Evolutionary conservation across 176 grass and related monocot genomes (phyloP).

Genomic region (Triticum turgidum): DNA sequence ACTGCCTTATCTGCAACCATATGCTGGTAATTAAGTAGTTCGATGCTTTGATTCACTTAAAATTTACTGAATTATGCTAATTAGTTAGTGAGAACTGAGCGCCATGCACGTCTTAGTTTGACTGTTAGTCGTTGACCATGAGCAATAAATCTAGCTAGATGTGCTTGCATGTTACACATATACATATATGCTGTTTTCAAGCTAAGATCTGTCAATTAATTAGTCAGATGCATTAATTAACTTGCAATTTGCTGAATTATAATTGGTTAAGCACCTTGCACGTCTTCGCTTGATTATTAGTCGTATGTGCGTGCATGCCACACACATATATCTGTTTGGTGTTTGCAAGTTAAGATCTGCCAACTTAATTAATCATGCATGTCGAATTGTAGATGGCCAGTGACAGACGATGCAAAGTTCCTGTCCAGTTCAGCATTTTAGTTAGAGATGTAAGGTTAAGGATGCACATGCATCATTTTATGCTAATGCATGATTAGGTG

Average conservation of each 20-base stretch:
- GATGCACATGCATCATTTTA: conserved; percentile 38
- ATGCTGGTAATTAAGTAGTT: conserved; percentile 18
- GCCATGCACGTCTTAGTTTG: neutral
- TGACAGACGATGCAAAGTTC: neutral
- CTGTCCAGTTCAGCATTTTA: neutral
- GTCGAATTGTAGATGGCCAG: neutral
- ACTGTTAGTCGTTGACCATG: neutral
- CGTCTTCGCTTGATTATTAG: neutral
- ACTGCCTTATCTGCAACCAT: conserved; percentile 28
- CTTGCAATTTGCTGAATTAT: neutral
- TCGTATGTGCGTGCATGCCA: neutral
- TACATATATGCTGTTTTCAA: too few relatives aligned
- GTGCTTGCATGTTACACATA: neutral
- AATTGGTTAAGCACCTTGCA: neutral
- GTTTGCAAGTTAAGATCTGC: neutral
- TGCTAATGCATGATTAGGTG: conserved; percentile 13
- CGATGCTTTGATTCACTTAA: neutral
- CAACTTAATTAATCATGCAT: neutral
- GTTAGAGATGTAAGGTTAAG: neutral
- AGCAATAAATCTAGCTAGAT: neutral
- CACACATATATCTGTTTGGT: neutral
- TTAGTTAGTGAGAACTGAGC: neutral
- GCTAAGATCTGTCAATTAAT: neutral
- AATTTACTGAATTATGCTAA: neutral
- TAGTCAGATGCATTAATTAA: too few relatives aligned